Evolutionary conservation across 305 asterid genomes (phyloP).

Genomic region (Rubia tinctorum): DNA sequence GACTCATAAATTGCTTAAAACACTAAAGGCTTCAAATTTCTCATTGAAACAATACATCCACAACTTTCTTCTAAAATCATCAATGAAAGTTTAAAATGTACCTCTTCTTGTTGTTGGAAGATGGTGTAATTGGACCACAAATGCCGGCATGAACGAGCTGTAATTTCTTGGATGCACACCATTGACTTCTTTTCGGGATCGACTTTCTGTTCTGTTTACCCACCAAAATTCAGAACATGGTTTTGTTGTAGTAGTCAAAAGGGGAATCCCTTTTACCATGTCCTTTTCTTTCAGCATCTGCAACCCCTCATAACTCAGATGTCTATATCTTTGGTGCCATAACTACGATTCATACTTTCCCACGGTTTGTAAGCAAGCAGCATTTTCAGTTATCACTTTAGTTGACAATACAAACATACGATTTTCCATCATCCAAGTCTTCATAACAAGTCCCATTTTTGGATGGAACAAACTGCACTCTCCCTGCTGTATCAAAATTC

Average conservation of each 20-base stretch:
- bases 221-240: neutral
- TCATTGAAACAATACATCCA: neutral
- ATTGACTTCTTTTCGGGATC: neutral
- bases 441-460: too few relatives aligned
- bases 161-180: neutral
- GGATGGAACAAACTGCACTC: neutral
- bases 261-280: constrained; percentile 5
- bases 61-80: neutral
- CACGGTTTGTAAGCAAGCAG: too few relatives aligned
- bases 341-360: too few relatives aligned
- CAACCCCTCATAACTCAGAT: constrained; percentile 6
- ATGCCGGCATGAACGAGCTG: neutral
- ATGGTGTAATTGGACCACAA: neutral
- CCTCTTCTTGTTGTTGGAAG: constrained; percentile 1
- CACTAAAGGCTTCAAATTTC: neutral
- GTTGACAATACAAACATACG: too few relatives aligned
- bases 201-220: constrained; percentile 16
- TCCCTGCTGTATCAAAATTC: neutral
- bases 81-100: constrained; percentile 1
- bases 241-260: neutral
- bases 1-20: neutral
- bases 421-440: neutral
- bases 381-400: too few relatives aligned
- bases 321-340: constrained; percentile 6
- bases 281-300: neutral